Percentiles rank a stretch among this genome's conserved stretches.
These are phyloP conservation scores for Talaromyces adpressus DNA, from an alignment of 495 filamentous ascomycete species.

Conservation along the genomic window DNA sequence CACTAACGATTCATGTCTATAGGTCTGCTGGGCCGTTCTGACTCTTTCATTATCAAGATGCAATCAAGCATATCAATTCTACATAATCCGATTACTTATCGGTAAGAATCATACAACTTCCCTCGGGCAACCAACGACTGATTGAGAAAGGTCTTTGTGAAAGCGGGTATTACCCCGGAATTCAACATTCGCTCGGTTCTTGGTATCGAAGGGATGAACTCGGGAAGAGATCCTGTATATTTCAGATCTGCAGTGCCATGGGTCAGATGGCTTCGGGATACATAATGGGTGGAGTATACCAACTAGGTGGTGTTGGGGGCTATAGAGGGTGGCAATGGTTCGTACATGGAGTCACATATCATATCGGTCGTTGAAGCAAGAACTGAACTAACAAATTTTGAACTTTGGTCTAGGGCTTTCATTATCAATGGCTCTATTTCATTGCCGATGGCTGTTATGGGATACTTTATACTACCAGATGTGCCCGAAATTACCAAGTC, in stretches of 20 bases:
- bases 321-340: conserved; percentile 42
- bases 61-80: conserved; percentile 42
- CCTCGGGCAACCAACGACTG: conserved; percentile 19
- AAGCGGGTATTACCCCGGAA: conserved; percentile 38
- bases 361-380: conserved; percentile 8
- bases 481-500: conserved; percentile 52
- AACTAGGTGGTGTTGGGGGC: conserved; percentile 39
- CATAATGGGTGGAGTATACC: conserved; percentile 49
- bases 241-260: conserved; percentile 48
- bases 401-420: conserved; percentile 25
- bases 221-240: conserved; percentile 54
- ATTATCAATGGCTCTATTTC: conserved; percentile 41
- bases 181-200: conserved; percentile 39
- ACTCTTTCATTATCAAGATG: conserved; percentile 45
- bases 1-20: conserved; percentile 8
- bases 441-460: conserved; percentile 41
- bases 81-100: conserved; percentile 52
- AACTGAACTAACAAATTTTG: not conserved
- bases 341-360: not conserved
- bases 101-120: conserved; percentile 30
- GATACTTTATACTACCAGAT: conserved; percentile 55
- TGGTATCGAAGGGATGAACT: conserved; percentile 51
- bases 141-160: conserved; percentile 30
- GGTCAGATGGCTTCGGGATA: conserved; percentile 53
- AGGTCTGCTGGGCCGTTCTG: conserved; percentile 48